Evolutionary conservation across 176 grass and related monocot species (phyloP).

Genomic region (Lolium perenne): DNA sequence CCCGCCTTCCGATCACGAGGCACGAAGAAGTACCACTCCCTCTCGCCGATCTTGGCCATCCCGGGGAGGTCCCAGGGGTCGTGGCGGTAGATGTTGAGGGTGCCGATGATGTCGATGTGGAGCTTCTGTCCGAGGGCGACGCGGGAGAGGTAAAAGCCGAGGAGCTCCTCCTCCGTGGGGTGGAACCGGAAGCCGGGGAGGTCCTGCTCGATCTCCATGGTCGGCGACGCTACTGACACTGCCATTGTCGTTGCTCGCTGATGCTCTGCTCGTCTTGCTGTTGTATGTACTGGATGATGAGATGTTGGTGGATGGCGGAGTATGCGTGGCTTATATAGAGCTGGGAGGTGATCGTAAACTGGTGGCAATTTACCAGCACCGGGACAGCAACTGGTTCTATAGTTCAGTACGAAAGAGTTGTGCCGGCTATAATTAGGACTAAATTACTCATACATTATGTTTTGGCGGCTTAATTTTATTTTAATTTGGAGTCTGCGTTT

Average conservation of each 20-base stretch:
- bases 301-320: neutral
- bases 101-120: constrained; percentile 82
- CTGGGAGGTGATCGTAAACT: neutral
- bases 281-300: neutral
- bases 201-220: constrained; percentile 57
- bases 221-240: neutral
- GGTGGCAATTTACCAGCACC: constrained; percentile 19
- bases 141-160: constrained; percentile 76
- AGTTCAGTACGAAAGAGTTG: neutral
- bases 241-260: neutral
- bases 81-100: constrained; percentile 81
- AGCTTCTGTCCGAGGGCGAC: constrained; percentile 65
- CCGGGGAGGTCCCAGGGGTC: constrained; percentile 92
- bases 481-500: constrained; percentile 4
- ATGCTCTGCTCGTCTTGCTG: neutral
- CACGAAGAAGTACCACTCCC: constrained; percentile 99
- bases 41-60: constrained; percentile 87
- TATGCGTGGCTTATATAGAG: constrained; percentile 27
- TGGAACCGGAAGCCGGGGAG: constrained; percentile 94
- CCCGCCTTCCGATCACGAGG: constrained; percentile 62
- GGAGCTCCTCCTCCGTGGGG: constrained; percentile 92
- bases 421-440: constrained; percentile 6
- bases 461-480: neutral
- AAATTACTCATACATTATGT: neutral
- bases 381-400: constrained; percentile 1